These are phyloP conservation scores for Rhodotorula babjevae DNA, from an alignment of 768 basidiomycete genomes.

Conservation along the genomic window DNA sequence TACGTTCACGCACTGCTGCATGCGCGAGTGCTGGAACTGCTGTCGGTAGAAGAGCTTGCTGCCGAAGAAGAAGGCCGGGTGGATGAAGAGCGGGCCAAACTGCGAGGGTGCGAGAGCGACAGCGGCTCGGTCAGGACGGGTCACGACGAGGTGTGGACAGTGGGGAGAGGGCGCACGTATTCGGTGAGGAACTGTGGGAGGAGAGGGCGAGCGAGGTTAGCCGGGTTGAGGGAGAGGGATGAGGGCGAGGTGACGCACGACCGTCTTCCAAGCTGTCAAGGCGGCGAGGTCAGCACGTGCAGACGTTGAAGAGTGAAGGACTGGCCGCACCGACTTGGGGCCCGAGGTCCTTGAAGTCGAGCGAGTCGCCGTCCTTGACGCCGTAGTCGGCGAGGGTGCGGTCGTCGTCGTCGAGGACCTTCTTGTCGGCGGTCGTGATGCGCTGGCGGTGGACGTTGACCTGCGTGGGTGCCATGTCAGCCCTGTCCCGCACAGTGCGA, in stretches of 20 bases:
- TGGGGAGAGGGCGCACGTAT: slow-evolving; percentile 64
- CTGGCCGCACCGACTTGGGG: slow-evolving; percentile 60
- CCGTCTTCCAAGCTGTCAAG: slow-evolving; percentile 61
- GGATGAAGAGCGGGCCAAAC: slow-evolving; percentile 82
- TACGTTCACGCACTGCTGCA: slow-evolving; percentile 57
- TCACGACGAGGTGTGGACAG: too few relatives aligned
- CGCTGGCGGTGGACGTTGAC: slow-evolving; percentile 28
- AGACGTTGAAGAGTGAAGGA: too few relatives aligned
- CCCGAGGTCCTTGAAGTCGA: slow-evolving; percentile 83
- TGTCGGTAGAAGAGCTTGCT: slow-evolving; percentile 66
- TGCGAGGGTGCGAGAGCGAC: slow-evolving; percentile 44
- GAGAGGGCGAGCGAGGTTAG: neutral
- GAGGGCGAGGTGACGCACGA: slow-evolving; percentile 46
- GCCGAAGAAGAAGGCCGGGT: slow-evolving; percentile 70
- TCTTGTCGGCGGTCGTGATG: slow-evolving; percentile 57
- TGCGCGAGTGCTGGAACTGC: slow-evolving; percentile 64
- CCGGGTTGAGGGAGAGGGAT: neutral
- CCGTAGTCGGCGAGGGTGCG: slow-evolving; percentile 59
- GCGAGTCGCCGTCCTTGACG: slow-evolving; percentile 58
- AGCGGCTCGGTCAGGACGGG: neutral
- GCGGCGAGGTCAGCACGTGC: neutral
- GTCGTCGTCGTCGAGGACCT: slow-evolving; percentile 62
- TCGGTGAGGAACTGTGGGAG: slow-evolving; percentile 65
- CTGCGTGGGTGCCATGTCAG: neutral
- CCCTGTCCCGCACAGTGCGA: too few relatives aligned